These are phyloP conservation scores for Backusella morwellensis DNA, from an alignment of 192 early-diverging fungal genomes.

Conservation along the genomic window DNA sequence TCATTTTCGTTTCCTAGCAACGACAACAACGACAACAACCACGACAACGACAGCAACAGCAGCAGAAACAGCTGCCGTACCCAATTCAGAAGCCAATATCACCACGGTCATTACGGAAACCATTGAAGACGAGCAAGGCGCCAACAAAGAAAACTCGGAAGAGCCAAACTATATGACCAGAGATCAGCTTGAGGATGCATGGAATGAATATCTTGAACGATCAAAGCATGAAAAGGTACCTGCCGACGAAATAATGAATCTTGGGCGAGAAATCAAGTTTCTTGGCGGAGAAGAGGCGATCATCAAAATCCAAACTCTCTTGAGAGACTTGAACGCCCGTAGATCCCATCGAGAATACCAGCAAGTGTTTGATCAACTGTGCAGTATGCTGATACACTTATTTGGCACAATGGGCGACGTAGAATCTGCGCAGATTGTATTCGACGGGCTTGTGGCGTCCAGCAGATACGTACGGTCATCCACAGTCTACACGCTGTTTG, in stretches of 20 bases:
- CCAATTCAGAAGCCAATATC: neutral
- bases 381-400: slow-evolving; percentile 28
- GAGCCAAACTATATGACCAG: neutral
- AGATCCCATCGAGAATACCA: neutral
- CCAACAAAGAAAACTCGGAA: neutral
- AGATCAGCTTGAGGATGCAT: neutral
- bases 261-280: neutral
- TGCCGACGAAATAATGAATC: slow-evolving; percentile 2
- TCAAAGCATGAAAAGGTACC: neutral
- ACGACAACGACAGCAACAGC: neutral
- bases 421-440: slow-evolving; percentile 13
- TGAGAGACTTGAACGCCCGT: slow-evolving; percentile 12
- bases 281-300: neutral
- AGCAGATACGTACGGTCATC: neutral
- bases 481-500: slow-evolving; percentile 20
- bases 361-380: slow-evolving; percentile 1
- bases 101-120: neutral
- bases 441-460: neutral
- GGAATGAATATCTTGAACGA: neutral
- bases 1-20: neutral
- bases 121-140: neutral
- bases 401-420: slow-evolving; percentile 10
- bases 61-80: neutral
- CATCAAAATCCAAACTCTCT: neutral
- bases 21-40: neutral